Conservation (phyloP, 495 filamentous ascomycete genomes). For the Aspergillus cavernicola region DNA sequence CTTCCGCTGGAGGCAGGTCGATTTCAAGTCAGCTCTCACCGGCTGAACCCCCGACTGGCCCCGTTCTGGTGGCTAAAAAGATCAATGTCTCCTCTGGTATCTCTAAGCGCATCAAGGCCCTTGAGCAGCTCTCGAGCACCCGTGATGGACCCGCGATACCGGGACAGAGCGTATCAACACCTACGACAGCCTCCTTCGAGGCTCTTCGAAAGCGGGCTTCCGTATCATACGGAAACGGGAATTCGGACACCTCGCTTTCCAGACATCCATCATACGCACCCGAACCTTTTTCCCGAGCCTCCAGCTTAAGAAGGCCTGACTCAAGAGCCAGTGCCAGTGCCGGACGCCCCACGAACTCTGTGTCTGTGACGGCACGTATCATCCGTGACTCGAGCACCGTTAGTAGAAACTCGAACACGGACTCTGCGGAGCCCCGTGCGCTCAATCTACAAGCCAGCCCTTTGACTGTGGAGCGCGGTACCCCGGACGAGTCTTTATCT, state of each 20-base stretch:
- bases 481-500: slow-evolving; percentile 27
- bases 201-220: slow-evolving; percentile 36
- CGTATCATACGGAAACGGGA: slow-evolving; percentile 24
- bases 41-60: slow-evolving; percentile 23
- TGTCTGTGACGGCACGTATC: slow-evolving; percentile 79
- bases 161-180: slow-evolving; percentile 17
- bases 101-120: slow-evolving; percentile 82
- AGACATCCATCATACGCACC: slow-evolving; percentile 18
- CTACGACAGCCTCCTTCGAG: slow-evolving; percentile 38
- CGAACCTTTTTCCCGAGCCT: slow-evolving; percentile 27
- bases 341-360: slow-evolving; percentile 49
- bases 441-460: slow-evolving; percentile 69
- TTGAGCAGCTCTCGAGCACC: slow-evolving; percentile 65
- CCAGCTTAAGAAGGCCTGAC: slow-evolving; percentile 30
- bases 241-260: slow-evolving; percentile 16
- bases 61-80: slow-evolving; percentile 59
- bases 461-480: slow-evolving; percentile 66
- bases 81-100: slow-evolving; percentile 83
- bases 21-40: slow-evolving; percentile 35
- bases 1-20: slow-evolving; percentile 34
- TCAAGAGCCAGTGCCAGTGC: slow-evolving; percentile 25
- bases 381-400: slow-evolving; percentile 52
- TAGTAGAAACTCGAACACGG: slow-evolving; percentile 27
- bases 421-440: slow-evolving; percentile 44
- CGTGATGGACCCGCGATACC: slow-evolving; percentile 36